A percentile compares a stretch with the other conserved stretches of the same genome.
Evolutionary conservation across 2,329 filamentous ascomycete species (phyloP).

Genomic region (Sclerotinia borealis): DNA sequence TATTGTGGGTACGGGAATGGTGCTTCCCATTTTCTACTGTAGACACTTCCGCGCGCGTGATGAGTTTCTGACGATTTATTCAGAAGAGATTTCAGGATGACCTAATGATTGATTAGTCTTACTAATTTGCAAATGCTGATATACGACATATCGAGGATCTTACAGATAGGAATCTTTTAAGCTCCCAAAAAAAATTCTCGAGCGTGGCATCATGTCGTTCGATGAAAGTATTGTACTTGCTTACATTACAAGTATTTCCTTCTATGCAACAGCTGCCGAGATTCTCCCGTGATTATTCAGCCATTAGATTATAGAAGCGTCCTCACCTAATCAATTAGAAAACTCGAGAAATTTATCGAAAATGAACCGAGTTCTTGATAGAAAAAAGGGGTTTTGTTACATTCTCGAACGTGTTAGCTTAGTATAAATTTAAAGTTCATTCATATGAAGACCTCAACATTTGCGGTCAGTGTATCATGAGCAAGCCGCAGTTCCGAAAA

Average conservation of each 20-base stretch:
- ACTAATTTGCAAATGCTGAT: not conserved
- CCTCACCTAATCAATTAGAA: not conserved
- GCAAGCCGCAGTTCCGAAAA: not conserved
- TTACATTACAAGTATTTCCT: too few species aligned
- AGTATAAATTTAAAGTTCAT: not conserved
- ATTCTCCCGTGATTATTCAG: not conserved
- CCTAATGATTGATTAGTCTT: not conserved
- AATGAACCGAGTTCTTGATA: not conserved
- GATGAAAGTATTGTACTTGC: not conserved
- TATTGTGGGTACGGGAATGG: not conserved
- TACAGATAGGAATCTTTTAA: not conserved
- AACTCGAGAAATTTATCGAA: not conserved
- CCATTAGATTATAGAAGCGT: too few species aligned
- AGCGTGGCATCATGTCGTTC: not conserved
- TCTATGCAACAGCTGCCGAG: not conserved
- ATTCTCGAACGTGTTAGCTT: too few species aligned
- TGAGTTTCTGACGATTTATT: not conserved
- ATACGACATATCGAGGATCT: not conserved
- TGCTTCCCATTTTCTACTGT: not conserved
- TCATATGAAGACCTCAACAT: not conserved
- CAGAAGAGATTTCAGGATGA: not conserved
- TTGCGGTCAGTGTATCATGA: not conserved
- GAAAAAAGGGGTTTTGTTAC: not conserved
- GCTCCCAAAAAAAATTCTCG: not conserved
- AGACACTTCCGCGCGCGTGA: not conserved